Conservation (phyloP, 352 stramenopile species). For the Globisporangium paroecandrum region DNA sequence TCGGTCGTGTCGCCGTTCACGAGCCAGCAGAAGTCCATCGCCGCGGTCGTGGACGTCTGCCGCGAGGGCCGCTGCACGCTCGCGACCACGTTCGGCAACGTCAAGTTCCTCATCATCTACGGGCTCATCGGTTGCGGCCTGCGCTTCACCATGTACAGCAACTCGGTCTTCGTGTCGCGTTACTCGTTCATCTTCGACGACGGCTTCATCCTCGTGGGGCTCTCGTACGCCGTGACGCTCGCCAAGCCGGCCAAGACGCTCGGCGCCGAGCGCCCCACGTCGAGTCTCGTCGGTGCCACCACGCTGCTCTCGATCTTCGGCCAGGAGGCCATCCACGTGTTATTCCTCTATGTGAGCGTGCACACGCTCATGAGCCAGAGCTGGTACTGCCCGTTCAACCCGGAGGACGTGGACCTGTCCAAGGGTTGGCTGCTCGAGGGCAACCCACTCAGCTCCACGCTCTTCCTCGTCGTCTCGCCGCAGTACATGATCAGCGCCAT, state of each 20-base stretch:
- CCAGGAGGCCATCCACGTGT: slow-evolving; percentile 42
- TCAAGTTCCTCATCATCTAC: slow-evolving; percentile 91
- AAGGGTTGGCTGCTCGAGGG: slow-evolving; percentile 41
- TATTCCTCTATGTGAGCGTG: slow-evolving; percentile 36
- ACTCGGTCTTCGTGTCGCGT: slow-evolving; percentile 65
- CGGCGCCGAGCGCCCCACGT: slow-evolving; percentile 42
- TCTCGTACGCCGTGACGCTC: slow-evolving; percentile 74
- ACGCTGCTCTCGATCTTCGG: slow-evolving; percentile 43
- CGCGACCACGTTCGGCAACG: slow-evolving; percentile 74
- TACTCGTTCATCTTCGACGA: slow-evolving; percentile 74
- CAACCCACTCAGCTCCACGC: slow-evolving; percentile 23
- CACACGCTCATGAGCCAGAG: slow-evolving; percentile 21
- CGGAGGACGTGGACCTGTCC: slow-evolving; percentile 27
- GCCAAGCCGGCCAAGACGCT: slow-evolving; percentile 47
- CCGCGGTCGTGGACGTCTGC: slow-evolving; percentile 78
- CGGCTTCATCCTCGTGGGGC: slow-evolving; percentile 55
- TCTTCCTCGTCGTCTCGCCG: slow-evolving; percentile 26
- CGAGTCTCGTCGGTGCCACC: slow-evolving; percentile 45
- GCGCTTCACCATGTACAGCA: slow-evolving; percentile 67
- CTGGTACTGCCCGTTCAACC: slow-evolving; percentile 40
- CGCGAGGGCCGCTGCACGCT: slow-evolving; percentile 85
- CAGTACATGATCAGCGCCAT: slow-evolving; percentile 25
- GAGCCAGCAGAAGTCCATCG: slow-evolving; percentile 70
- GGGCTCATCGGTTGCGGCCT: slow-evolving; percentile 67
- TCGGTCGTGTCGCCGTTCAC: slow-evolving; percentile 86